A percentile compares a stretch with the other conserved stretches of the same genome.
Evolutionary conservation across 2,329 filamentous ascomycete genomes (phyloP).

Genomic region (Nemania sp.): DNA sequence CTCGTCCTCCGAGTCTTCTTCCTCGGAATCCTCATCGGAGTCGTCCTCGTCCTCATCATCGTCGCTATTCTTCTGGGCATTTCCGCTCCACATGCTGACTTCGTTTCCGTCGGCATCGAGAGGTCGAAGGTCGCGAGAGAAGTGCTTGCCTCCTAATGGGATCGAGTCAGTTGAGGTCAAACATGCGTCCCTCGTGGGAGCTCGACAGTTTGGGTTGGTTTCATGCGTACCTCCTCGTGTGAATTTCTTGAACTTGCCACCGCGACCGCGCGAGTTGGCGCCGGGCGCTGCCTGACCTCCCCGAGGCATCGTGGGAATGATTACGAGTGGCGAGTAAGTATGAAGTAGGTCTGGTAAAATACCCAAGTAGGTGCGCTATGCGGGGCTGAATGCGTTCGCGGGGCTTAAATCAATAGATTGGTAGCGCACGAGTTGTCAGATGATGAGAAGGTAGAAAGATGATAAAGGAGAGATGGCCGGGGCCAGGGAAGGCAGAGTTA

Average conservation of each 20-base stretch:
- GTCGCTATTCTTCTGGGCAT: constrained; percentile 53
- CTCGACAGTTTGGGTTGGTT: background rate
- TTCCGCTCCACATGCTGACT: constrained; percentile 81
- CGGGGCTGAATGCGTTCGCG: background rate
- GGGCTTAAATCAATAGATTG: background rate
- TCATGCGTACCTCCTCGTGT: constrained; percentile 82
- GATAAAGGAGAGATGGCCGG: background rate
- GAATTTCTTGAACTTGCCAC: constrained; percentile 93
- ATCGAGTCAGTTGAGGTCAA: background rate
- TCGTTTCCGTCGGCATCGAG: constrained; percentile 88
- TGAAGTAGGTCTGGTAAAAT: background rate
- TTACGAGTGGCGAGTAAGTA: background rate
- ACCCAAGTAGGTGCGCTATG: background rate
- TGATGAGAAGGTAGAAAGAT: background rate
- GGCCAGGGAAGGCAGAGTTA: too few species aligned
- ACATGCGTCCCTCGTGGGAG: background rate
- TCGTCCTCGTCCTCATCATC: constrained; percentile 56
- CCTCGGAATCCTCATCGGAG: constrained; percentile 43
- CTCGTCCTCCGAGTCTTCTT: constrained; percentile 52
- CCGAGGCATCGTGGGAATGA: constrained; percentile 46
- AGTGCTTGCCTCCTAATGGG: constrained; percentile 84
- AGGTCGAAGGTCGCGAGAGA: constrained; percentile 87
- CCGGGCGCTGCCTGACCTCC: constrained; percentile 44
- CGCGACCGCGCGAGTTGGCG: constrained; percentile 70
- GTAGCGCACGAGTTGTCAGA: background rate